Percentiles rank a stretch among this genome's conserved stretches.
Conservation (phyloP, 192 early-diverging fungal species). For the Allomyces arbusculus region DNA sequence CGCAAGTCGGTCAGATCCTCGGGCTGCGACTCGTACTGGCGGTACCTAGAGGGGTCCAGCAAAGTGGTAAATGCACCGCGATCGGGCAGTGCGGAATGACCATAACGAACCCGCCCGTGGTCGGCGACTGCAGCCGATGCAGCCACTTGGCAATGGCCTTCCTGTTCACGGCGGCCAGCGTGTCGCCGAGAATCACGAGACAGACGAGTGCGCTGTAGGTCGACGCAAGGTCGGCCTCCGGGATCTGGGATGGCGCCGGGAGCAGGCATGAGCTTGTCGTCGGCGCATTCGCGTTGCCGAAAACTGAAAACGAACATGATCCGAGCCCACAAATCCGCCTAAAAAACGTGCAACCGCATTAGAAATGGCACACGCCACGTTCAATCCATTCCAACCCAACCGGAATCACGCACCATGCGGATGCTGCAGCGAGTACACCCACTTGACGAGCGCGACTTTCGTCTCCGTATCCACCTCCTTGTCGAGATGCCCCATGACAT, state of each 20-base stretch:
- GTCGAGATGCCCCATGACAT: not conserved
- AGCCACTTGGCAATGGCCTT: slow-evolving; percentile 39
- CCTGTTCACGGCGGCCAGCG: slow-evolving; percentile 60
- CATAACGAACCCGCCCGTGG: slow-evolving; percentile 1
- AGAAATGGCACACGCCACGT: not conserved
- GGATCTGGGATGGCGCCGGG: not conserved
- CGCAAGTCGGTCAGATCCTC: slow-evolving; percentile 59
- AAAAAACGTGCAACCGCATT: not conserved
- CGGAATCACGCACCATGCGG: not conserved
- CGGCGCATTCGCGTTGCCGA: not conserved
- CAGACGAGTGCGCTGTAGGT: slow-evolving; percentile 77
- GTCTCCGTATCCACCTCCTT: not conserved
- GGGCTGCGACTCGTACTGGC: not conserved
- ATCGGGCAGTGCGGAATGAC: slow-evolving; percentile 3
- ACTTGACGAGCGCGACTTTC: not conserved
- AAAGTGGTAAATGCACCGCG: not conserved
- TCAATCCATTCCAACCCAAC: not conserved
- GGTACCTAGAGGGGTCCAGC: not conserved
- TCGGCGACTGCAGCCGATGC: slow-evolving; percentile 30
- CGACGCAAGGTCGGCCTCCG: slow-evolving; percentile 36
- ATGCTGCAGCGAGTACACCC: not conserved
- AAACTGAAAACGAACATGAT: not conserved
- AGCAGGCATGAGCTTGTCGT: too few species aligned
- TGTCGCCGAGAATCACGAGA: slow-evolving; percentile 73
- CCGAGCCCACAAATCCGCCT: not conserved